These are phyloP conservation scores for Cyberlindnera misumaiensis DNA, from an alignment of 805 yeast species.

Conservation along the genomic window DNA sequence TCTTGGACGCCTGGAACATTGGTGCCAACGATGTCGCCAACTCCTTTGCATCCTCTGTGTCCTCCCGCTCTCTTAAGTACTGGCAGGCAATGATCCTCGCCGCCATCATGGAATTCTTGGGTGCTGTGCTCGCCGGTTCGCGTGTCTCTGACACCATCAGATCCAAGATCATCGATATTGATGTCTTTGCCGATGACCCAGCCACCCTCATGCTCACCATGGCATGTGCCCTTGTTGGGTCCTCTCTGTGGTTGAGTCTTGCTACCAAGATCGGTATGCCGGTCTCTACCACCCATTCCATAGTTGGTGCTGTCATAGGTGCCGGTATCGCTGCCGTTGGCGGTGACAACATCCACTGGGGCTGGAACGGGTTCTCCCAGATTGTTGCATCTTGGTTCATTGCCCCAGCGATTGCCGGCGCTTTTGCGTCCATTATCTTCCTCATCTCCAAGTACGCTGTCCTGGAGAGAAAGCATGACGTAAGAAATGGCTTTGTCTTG, in stretches of 20 bases:
- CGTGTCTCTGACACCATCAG: slow-evolving; percentile 70
- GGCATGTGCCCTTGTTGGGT: slow-evolving; percentile 71
- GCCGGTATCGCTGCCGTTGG: slow-evolving; percentile 71
- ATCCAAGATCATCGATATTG: slow-evolving; percentile 51
- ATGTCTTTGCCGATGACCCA: slow-evolving; percentile 45
- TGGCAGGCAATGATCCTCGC: slow-evolving; percentile 76
- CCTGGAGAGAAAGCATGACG: slow-evolving; percentile 48
- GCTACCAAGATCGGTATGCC: slow-evolving; percentile 69
- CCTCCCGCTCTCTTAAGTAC: slow-evolving; percentile 60
- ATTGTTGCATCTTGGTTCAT: slow-evolving; percentile 77
- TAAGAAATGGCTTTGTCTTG: slow-evolving; percentile 48
- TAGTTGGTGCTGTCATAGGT: slow-evolving; percentile 72
- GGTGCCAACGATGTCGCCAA: slow-evolving; percentile 82
- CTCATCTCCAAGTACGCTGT: slow-evolving; percentile 53
- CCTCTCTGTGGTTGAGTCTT: slow-evolving; percentile 60
- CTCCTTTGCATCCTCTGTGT: slow-evolving; percentile 71
- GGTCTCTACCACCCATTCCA: slow-evolving; percentile 77
- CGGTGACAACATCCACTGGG: slow-evolving; percentile 56
- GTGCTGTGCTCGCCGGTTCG: slow-evolving; percentile 68
- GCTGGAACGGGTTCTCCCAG: slow-evolving; percentile 67
- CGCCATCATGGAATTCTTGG: slow-evolving; percentile 64
- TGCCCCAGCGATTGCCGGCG: slow-evolving; percentile 67
- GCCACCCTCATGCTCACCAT: slow-evolving; percentile 69
- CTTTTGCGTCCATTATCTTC: slow-evolving; percentile 52
- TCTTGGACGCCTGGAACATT: slow-evolving; percentile 71